Base-by-base conservation (phyloP, 176 grass and related monocot species). In the Carex scoparia region DNA sequence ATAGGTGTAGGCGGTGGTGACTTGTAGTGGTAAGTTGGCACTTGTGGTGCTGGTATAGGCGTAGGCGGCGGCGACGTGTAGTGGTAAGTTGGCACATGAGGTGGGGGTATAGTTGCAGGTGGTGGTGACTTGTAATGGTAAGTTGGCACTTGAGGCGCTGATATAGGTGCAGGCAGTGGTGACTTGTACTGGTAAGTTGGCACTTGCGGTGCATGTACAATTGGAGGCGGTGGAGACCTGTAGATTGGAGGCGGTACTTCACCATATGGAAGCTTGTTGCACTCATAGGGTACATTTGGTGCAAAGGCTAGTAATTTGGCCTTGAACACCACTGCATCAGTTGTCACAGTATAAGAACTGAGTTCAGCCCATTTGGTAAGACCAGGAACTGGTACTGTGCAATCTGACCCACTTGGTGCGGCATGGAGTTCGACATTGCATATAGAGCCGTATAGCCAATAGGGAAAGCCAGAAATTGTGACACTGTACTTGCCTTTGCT, bases 361-460 rank as follows among this genome's bases (percentile, higher is more conserved):
- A 94, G 88, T 57, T 87, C 83, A 7, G 79, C 88, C 67, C 85
- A 65, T 69, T 89, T 87, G 13, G 28, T 78, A 78, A 78, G 53
- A 56, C 51, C 74, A 57, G 74, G 79, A 37, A 92, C 87, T 2
- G 93, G 90, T 23, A 91, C 73, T 46, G 85, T 92, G 86, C 90
- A 94, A 55, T 85, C 85, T 2, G 93, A 92, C 83, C 87, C 90
- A 90, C 62, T 86, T 55, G 93, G 90, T 60, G 93, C 90, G 18
- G 85, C 87, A 42, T 94, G 93, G 44, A 92, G 93, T 84, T 94
- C 88, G 6, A 92, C 90, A 74, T 92, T 94, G 69, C 93, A 94
- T 0, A 82, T 90, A 40, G 85, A 55, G 79, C 82, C 7, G 81
- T 80, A 79, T 82, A 85, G 70, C 65, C 79, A 55, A 48, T 89